These are phyloP conservation scores for Rubus parviflorus DNA, from an alignment of 306 rosid species.

Conservation along the genomic window DNA sequence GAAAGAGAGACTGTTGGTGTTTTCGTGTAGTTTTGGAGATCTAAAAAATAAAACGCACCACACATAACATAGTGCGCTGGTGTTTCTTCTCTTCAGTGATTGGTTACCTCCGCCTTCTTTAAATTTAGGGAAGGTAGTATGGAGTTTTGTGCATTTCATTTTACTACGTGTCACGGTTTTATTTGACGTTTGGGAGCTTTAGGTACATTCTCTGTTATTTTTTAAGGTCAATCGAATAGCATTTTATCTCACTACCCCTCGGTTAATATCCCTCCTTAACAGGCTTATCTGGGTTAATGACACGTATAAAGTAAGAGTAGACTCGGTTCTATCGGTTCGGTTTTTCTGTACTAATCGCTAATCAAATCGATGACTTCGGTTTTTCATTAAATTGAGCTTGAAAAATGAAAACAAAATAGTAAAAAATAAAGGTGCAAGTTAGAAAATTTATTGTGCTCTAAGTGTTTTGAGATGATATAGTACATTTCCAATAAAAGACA, in stretches of 20 bases:
- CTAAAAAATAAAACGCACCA: background rate
- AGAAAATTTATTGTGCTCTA: too few species aligned
- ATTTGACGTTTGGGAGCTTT: background rate
- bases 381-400: too few species aligned
- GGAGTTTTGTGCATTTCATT: background rate
- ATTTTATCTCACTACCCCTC: background rate
- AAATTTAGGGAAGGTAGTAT: background rate
- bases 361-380: too few species aligned
- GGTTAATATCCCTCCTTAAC: too few species aligned
- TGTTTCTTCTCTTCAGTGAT: conserved; percentile 34
- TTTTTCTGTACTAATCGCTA: too few species aligned
- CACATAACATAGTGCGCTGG: conserved; percentile 28
- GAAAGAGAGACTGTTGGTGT: background rate
- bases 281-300: too few species aligned
- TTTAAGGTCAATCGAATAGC: background rate
- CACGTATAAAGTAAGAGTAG: too few species aligned
- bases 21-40: conserved; percentile 25
- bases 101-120: conserved; percentile 4
- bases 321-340: too few species aligned
- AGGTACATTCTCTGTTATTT: background rate
- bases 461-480: too few species aligned
- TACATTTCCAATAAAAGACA: too few species aligned
- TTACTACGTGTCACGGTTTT: background rate
- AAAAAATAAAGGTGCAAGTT: too few species aligned
- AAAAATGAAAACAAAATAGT: too few species aligned